phyloP scores from a whole-genome alignment of 164 flowering plant species.

The Magnolia officinalis region DNA sequence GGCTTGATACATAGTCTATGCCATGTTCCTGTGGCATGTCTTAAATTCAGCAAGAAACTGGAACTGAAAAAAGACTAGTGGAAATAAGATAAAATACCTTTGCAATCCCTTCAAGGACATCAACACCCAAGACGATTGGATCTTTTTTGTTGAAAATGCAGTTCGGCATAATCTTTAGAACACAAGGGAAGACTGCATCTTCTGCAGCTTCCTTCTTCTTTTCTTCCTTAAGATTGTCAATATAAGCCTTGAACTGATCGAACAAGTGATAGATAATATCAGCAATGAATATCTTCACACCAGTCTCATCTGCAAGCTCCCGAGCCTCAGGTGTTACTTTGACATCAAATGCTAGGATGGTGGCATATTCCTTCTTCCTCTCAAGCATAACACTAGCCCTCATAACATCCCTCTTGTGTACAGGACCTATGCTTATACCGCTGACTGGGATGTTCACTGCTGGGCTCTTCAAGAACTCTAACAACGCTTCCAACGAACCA shows the following conservation, averaged over 20 bases:
- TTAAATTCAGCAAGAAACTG: not conserved
- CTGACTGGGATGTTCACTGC: slow-evolving; percentile 90
- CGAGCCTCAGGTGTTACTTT: slow-evolving; percentile 96
- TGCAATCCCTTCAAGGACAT: slow-evolving; percentile 80
- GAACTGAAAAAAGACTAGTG: not conserved
- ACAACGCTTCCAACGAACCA: slow-evolving; percentile 94
- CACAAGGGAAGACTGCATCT: slow-evolving; percentile 98
- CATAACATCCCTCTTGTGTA: slow-evolving; percentile 96
- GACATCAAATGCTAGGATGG: slow-evolving; percentile 96
- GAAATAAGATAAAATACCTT: slow-evolving; percentile 44
- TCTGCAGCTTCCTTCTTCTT: slow-evolving; percentile 88
- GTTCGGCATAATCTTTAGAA: slow-evolving; percentile 76
- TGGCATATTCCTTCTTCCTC: slow-evolving; percentile 92
- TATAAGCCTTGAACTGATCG: slow-evolving; percentile 94
- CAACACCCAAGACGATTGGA: slow-evolving; percentile 93
- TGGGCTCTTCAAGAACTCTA: slow-evolving; percentile 87
- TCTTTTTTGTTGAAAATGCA: slow-evolving; percentile 93
- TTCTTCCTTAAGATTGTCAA: slow-evolving; percentile 89
- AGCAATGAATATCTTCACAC: slow-evolving; percentile 87
- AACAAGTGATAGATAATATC: slow-evolving; percentile 95
- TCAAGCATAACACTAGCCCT: slow-evolving; percentile 97
- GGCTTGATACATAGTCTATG: not conserved
- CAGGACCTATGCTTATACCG: slow-evolving; percentile 94
- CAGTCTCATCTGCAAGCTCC: slow-evolving; percentile 87
- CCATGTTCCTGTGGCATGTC: not conserved